A percentile compares a stretch with the other conserved stretches of the same genome.
These are phyloP conservation scores for Pythium volutum DNA, from an alignment of 352 stramenopile species.

Conservation along the genomic window DNA sequence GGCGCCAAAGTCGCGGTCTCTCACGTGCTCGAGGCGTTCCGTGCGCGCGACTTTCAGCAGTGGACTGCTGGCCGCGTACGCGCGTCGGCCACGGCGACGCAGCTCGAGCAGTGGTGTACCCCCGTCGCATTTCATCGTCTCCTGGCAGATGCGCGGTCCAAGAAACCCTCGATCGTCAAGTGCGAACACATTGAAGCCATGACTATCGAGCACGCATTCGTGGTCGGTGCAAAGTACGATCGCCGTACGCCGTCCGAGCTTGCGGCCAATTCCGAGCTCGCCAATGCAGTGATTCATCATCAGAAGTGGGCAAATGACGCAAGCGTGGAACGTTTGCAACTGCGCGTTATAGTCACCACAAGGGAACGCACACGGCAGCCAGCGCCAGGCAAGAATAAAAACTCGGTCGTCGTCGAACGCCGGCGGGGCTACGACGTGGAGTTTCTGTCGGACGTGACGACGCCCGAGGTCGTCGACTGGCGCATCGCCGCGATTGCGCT, in stretches of 20 bases:
- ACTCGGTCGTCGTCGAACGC: not conserved
- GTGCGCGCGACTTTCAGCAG: not conserved
- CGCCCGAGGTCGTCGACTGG: not conserved
- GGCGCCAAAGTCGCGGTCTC: not conserved
- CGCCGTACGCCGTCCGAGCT: not conserved
- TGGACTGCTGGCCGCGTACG: not conserved
- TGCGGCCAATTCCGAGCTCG: not conserved
- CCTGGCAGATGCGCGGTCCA: not conserved
- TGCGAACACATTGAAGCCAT: not conserved
- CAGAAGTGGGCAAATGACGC: not conserved
- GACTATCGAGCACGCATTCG: not conserved
- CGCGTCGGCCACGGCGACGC: not conserved
- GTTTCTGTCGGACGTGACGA: slow-evolving; percentile 2
- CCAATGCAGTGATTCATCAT: not conserved
- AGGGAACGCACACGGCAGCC: not conserved
- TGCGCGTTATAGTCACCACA: not conserved
- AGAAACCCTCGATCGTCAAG: too few relatives aligned
- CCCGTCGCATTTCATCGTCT: not conserved
- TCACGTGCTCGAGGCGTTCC: not conserved
- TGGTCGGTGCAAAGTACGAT: not conserved
- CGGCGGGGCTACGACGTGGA: not conserved
- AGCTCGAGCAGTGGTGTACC: not conserved
- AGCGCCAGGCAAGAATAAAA: too few relatives aligned
- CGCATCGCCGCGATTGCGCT: not conserved
- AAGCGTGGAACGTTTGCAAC: not conserved